A percentile compares a stretch with the other conserved stretches of the same genome.
Evolutionary conservation across 805 yeast genomes (phyloP).

Genomic region (Hanseniaspora singularis): DNA sequence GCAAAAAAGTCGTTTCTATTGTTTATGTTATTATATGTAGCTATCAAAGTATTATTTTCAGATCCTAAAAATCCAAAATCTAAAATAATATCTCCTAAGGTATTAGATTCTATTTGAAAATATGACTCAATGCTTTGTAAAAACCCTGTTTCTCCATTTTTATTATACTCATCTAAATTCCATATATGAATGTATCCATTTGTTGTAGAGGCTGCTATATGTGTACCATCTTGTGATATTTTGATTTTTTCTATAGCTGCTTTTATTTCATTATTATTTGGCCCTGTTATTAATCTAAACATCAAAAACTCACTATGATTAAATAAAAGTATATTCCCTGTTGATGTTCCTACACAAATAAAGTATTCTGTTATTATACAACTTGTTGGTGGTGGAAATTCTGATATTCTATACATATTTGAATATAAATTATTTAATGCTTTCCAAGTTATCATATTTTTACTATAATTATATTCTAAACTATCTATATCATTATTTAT

Average conservation of each 20-base stretch:
- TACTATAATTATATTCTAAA: no score
- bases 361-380: conserved; percentile 34
- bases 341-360: conserved; percentile 57
- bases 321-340: conserved; percentile 55
- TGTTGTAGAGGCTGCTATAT: conserved; percentile 55
- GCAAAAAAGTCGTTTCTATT: background rate
- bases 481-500: no score
- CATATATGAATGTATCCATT: conserved; percentile 58
- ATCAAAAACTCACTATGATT: conserved; percentile 53
- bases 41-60: conserved; percentile 44
- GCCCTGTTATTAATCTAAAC: conserved; percentile 25
- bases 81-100: conserved; percentile 27
- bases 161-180: conserved; percentile 36
- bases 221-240: conserved; percentile 56
- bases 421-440: conserved; percentile 1
- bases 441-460: conserved; percentile 1
- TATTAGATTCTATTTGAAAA: conserved; percentile 27
- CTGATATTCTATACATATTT: conserved; percentile 11
- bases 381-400: conserved; percentile 30
- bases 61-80: conserved; percentile 39
- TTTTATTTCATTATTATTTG: conserved; percentile 21
- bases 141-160: conserved; percentile 17
- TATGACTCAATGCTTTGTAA: conserved; percentile 17
- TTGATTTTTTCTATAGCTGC: conserved; percentile 46
- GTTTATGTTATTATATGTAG: conserved; percentile 20